phyloP scores from a whole-genome alignment of 768 basidiomycete species.

The Rhodocollybia butyracea region DNA sequence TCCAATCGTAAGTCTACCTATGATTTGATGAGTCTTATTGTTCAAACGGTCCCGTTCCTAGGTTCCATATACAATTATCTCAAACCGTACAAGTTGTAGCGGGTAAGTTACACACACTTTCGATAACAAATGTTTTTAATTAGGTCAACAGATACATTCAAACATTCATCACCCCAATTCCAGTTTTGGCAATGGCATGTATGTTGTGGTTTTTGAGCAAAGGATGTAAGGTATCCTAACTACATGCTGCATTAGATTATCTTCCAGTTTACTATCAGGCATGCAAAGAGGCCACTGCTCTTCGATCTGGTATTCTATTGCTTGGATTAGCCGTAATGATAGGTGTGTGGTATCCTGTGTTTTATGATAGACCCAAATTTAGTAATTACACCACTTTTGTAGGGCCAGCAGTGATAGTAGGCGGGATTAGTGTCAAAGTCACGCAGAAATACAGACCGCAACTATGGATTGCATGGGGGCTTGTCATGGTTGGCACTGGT shows the following conservation, averaged over 20 bases:
- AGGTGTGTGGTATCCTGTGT: slow-evolving; percentile 12
- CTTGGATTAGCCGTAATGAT: slow-evolving; percentile 14
- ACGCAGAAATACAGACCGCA: slow-evolving; percentile 33
- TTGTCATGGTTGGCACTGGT: slow-evolving; percentile 31
- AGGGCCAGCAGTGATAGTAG: too few relatives aligned
- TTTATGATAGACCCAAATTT: too few relatives aligned
- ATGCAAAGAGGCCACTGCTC: slow-evolving; percentile 29
- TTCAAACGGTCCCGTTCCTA: background rate
- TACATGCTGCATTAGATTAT: background rate
- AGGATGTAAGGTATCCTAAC: too few relatives aligned
- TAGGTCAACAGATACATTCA: background rate
- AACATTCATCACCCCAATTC: background rate
- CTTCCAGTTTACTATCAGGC: slow-evolving; percentile 39
- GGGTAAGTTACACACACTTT: background rate
- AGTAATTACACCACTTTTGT: too few relatives aligned
- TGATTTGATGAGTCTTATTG: too few relatives aligned
- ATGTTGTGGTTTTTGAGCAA: slow-evolving; percentile 17
- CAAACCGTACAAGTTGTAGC: background rate
- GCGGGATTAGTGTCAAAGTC: too few relatives aligned
- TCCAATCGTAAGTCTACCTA: background rate
- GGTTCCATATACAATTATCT: background rate
- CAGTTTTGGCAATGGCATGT: background rate
- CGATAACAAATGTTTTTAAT: background rate
- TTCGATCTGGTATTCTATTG: slow-evolving; percentile 16
- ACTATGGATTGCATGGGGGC: slow-evolving; percentile 24